phyloP scores from a whole-genome alignment of 352 stramenopile genomes.

The Phytophthora cactorum region DNA sequence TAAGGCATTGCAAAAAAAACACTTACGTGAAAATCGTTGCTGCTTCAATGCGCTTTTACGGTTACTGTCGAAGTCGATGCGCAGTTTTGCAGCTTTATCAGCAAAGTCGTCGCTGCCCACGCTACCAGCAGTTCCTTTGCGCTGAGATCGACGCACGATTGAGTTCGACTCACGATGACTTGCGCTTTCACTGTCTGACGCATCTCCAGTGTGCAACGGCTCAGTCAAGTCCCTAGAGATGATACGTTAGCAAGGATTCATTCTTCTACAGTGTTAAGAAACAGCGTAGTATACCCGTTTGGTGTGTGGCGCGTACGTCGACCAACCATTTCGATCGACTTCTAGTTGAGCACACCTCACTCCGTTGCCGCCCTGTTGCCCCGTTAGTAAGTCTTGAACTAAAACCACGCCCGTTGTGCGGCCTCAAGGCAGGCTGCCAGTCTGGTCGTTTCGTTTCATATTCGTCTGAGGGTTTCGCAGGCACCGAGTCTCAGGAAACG shows the following conservation, averaged over 20 bases:
- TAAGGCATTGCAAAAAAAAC: no score
- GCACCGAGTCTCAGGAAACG: conserved; percentile 13
- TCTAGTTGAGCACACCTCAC: not conserved
- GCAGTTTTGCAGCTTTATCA: conserved; percentile 36
- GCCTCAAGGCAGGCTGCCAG: not conserved
- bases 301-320: conserved; percentile 15
- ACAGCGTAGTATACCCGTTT: conserved; percentile 10
- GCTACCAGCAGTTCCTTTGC: conserved; percentile 30
- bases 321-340: conserved; percentile 18
- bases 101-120: conserved; percentile 40
- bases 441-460: conserved; percentile 32
- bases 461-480: conserved; percentile 28
- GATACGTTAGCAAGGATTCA: conserved; percentile 3
- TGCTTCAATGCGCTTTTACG: conserved; percentile 28
- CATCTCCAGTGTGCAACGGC: conserved; percentile 24
- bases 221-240: conserved; percentile 33
- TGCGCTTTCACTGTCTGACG: conserved; percentile 24
- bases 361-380: not conserved
- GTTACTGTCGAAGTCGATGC: conserved; percentile 33
- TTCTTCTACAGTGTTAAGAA: not conserved
- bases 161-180: conserved; percentile 32
- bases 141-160: conserved; percentile 30
- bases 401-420: not conserved
- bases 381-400: conserved; percentile 26
- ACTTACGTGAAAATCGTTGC: conserved; percentile 38